Conservation (phyloP, 306 rosid species). For the Argentina anserina region DNA sequence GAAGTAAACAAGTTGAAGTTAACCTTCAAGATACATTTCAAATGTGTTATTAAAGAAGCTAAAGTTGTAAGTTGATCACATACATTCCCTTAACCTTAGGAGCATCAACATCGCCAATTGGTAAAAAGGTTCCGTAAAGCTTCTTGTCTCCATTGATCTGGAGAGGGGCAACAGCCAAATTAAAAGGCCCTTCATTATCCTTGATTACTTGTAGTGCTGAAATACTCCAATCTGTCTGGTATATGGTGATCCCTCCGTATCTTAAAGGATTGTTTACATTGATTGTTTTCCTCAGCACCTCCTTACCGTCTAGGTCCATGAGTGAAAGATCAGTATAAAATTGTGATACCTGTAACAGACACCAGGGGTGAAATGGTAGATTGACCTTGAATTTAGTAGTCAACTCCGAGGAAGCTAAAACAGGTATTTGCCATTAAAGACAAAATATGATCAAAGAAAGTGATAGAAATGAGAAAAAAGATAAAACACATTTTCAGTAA, state of each 20-base stretch:
- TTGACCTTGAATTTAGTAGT: not conserved
- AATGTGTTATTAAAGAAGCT: not conserved
- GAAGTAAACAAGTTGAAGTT: not conserved
- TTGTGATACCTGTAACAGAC: conserved; percentile 66
- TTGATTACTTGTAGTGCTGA: conserved; percentile 79
- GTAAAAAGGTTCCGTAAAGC: conserved; percentile 84
- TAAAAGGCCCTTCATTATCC: conserved; percentile 88
- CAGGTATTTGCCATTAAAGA: not conserved
- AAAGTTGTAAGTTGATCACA: conserved; percentile 21
- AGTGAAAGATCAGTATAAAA: conserved; percentile 85
- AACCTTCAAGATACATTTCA: not conserved
- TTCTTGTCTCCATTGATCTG: conserved; percentile 93
- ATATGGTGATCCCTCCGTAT: conserved; percentile 76
- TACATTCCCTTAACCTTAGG: conserved; percentile 89
- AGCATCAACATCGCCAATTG: conserved; percentile 68
- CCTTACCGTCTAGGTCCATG: conserved; percentile 72
- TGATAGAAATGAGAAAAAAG: not conserved
- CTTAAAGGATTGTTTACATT: conserved; percentile 91
- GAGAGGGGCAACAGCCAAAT: conserved; percentile 93
- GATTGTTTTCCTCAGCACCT: conserved; percentile 82
- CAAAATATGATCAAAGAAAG: not conserved
- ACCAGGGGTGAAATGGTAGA: not conserved
- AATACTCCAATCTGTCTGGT: conserved; percentile 95
- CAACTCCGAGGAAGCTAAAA: not conserved
- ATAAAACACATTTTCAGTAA: not conserved